Base-by-base conservation (phyloP, 1,284 basidiomycete genomes). In the Grifola frondosa region DNA sequence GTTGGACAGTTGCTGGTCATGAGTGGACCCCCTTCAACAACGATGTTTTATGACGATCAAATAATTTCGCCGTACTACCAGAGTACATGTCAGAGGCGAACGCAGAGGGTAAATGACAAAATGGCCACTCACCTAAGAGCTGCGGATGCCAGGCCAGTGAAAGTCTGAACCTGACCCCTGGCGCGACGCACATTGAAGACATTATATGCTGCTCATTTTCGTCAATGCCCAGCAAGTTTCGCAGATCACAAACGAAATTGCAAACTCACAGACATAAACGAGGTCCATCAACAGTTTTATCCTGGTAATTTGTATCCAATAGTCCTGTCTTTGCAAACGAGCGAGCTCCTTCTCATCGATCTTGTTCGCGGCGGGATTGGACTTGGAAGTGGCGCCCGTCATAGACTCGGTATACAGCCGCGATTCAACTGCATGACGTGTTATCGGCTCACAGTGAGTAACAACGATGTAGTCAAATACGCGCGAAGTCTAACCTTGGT, bases 251-350 rank as follows among this genome's bases (percentile, higher is more conserved):
- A 33, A 22, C 22, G 16, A 17, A 6, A 22, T 32, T 32, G 16
- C 24, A 34, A 16, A 79, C 88, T 69, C 59, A 91, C 88, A 88
- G 60, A 89, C 88, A 64, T 90, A 91, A 51, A 89, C 75, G 46
- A 91, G 66, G 63, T 91, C 88, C 84, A 90, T 88, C 23, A 78
- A 54, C 46, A 91, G 68, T 68, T 91, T 91, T 42, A 72, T 67
- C 41, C 83, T 68, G 21, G 81, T 75, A 31, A 87, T 64, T 50
- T 78, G 78, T 39, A 91, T 67, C 88, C 88, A 91, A 59, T 84
- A 81, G 54, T 79, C 80, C 63, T 88, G 81, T 50, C 74, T 74
- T 57, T 76, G 75, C 34, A 91, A 72, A 38, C 83, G 71, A 39
- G 67, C 63, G 28, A 90, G 70, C 60, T 90, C 88, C 61, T 77